Base-by-base conservation (phyloP, 345 rosid species). In the Pugionium cornutum region DNA sequence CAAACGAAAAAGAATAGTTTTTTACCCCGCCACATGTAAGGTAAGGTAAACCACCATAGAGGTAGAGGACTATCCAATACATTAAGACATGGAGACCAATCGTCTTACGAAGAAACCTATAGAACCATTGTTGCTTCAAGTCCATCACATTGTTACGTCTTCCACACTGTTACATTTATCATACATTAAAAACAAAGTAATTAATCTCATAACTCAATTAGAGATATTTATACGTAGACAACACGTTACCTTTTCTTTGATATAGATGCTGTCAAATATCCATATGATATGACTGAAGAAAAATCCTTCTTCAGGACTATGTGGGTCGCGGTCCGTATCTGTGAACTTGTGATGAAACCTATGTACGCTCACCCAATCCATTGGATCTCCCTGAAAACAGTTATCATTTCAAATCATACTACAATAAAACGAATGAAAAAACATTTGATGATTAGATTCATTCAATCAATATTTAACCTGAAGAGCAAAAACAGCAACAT, bases 311-410 rank as follows among this genome's bases (percentile, higher is more conserved):
- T 65, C 63, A 51, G 98, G 96, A 70, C 96, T 89, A 69, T 89
- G 96, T 7, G 96, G 98, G 64, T 91, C 98, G 37, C 83, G 83
- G 10, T 86, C 87, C 1, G 96, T 80, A 78, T 89, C 96, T 37
- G 87, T 78, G 68, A 83, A 85, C 72, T 84, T 83, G 70, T 91
- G 96, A 49, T 91, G 96, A 55, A 83, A 83, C 72, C 98, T 83
- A 62, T 92, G 98, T 9, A 86, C 83, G 82, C 98, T 89, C 49
- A 86, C 96, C 96, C 96, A 91, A 53, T 83, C 89, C 65, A 87
- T 83, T 53, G 98, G 98, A 52, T 80, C 75, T 29, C 70, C 82
- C 78, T 68, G 45, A 26, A 53, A n/a, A 60, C 18, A 18, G 0
- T 18, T 18, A 18, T 18, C 18, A 18, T 18, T 18, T 18, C 18